Evolutionary conservation across 108 stramenopile genomes (phyloP).

Genomic region (Aurantiochytrium sp.): DNA sequence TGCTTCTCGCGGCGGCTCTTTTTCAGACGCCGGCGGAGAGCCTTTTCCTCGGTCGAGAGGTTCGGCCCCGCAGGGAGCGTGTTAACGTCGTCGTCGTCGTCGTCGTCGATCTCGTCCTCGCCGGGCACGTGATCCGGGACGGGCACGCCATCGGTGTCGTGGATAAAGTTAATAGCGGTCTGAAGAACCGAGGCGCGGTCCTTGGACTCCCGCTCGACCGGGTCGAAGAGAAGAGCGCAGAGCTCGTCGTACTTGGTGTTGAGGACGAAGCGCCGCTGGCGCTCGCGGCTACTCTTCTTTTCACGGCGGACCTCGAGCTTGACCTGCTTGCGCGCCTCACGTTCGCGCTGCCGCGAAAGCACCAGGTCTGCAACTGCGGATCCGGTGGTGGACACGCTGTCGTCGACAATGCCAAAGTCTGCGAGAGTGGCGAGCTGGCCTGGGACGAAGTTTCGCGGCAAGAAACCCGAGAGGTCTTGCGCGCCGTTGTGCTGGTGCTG

Average conservation of each 20-base stretch:
- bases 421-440: background rate
- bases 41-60: background rate
- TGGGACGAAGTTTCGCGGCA: background rate
- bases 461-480: background rate
- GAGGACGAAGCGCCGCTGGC: background rate
- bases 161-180: background rate
- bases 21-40: background rate
- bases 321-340: background rate
- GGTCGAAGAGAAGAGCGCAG: background rate
- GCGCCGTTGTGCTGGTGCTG: background rate
- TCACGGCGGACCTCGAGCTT: constrained; percentile 3
- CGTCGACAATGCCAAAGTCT: background rate
- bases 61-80: background rate
- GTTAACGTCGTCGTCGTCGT: constrained; percentile 17
- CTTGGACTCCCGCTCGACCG: background rate
- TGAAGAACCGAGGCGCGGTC: constrained; percentile 1
- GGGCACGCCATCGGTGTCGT: background rate
- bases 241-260: constrained; percentile 15
- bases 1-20: constrained; percentile 15
- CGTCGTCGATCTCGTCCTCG: constrained; percentile 7
- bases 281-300: constrained; percentile 3
- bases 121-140: constrained; percentile 16
- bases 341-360: background rate
- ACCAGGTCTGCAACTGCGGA: background rate
- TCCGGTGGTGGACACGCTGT: background rate